Percentiles rank a stretch among this genome's conserved stretches.
These are phyloP conservation scores for Colletotrichum phormii DNA, from an alignment of 2,329 filamentous ascomycete species.

Conservation along the genomic window DNA sequence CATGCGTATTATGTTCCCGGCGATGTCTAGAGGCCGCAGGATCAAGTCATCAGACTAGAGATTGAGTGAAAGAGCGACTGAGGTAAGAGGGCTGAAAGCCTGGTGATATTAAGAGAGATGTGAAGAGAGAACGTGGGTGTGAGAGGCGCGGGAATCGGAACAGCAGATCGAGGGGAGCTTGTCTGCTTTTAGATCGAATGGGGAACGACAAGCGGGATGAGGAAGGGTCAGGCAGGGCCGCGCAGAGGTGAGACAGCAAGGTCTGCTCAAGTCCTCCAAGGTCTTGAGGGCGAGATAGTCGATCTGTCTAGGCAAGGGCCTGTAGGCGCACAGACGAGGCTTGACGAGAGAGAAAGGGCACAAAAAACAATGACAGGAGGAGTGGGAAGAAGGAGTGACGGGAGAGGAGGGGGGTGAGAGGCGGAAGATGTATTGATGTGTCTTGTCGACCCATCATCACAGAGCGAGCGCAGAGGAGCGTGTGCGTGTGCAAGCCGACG, in stretches of 20 bases:
- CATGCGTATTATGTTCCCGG: constrained; percentile 4
- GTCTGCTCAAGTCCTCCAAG: constrained; percentile 29
- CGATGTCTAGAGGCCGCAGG: constrained; percentile 21
- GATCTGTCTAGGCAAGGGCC: constrained; percentile 38
- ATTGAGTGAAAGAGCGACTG: constrained; percentile 37
- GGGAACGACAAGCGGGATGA: constrained; percentile 33
- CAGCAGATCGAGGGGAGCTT: constrained; percentile 39
- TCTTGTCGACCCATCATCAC: constrained; percentile 30
- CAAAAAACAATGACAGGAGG: constrained; percentile 30
- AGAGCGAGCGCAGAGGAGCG: constrained; percentile 2
- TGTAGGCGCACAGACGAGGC: constrained; percentile 36
- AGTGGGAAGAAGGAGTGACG: constrained; percentile 25
- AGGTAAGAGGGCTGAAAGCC: constrained; percentile 34
- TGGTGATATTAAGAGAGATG: constrained; percentile 38
- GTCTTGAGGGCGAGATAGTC: constrained; percentile 34
- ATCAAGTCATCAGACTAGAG: background rate
- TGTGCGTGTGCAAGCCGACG: constrained; percentile 21
- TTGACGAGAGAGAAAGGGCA: constrained; percentile 29
- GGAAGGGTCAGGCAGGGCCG: constrained; percentile 30
- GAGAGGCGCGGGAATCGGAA: constrained; percentile 39
- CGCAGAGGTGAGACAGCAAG: constrained; percentile 35
- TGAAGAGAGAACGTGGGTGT: constrained; percentile 44
- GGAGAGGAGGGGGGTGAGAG: constrained; percentile 34
- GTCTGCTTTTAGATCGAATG: constrained; percentile 43
- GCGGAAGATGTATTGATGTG: constrained; percentile 36